Evolutionary conservation across 2,329 filamentous ascomycete species (phyloP).

Genomic region (Aspergillus sp.): DNA sequence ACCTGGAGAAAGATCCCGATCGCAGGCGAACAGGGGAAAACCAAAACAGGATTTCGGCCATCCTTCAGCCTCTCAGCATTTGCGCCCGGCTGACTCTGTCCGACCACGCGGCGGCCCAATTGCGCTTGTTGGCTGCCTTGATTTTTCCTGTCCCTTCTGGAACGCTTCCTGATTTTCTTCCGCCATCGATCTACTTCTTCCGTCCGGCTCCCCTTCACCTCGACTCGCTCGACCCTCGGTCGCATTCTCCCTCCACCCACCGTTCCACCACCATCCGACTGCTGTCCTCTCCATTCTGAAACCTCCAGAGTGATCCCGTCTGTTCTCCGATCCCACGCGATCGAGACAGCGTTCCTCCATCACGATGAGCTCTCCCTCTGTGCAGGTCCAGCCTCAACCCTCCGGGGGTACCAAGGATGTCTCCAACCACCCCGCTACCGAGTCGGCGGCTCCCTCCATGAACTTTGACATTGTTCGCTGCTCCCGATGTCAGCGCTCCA

Average conservation of each 20-base stretch:
- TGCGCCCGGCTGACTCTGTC: background rate
- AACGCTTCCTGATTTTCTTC: background rate
- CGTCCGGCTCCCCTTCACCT: too few species aligned
- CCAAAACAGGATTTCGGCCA: background rate
- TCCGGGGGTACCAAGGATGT: constrained; percentile 22
- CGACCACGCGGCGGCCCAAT: background rate
- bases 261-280: background rate
- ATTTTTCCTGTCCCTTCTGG: background rate
- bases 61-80: background rate
- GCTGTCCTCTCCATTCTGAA: too few species aligned
- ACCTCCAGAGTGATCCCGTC: background rate
- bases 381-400: constrained; percentile 32
- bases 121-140: background rate
- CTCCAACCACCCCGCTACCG: constrained; percentile 19
- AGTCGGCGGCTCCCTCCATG: constrained; percentile 21
- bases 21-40: background rate
- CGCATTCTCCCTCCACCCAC: background rate
- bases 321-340: background rate
- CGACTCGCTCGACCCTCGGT: background rate
- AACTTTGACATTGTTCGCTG: constrained; percentile 46
- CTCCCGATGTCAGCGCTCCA: constrained; percentile 48
- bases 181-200: background rate
- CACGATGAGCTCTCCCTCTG: constrained; percentile 37
- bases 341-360: too few species aligned
- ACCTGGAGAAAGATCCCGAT: background rate